A percentile compares a stretch with the other conserved stretches of the same genome.
These are phyloP conservation scores for Starmera stellimalicola DNA, from an alignment of 1,139 yeast species.

Conservation along the genomic window DNA sequence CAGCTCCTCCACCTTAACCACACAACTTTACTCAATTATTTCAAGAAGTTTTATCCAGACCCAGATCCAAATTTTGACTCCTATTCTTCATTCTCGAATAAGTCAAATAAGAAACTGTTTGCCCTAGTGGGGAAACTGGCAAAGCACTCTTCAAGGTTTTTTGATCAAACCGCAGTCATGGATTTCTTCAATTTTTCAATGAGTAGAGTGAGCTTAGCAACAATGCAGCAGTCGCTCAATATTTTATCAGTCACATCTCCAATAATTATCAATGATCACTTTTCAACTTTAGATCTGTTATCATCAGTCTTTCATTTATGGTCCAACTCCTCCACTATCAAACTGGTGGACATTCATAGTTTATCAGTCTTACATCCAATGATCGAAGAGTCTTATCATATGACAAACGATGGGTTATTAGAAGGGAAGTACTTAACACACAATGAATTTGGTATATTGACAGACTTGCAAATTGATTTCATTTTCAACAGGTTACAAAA, in stretches of 20 bases:
- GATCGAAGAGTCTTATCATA: conserved; percentile 20
- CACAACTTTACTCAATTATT: conserved; percentile 35
- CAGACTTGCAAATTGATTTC: conserved; percentile 44
- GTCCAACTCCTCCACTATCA: conserved; percentile 46
- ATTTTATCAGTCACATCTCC: conserved; percentile 51
- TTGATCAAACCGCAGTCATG: conserved; percentile 23
- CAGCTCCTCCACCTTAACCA: conserved; percentile 37
- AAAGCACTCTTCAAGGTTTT: conserved; percentile 29
- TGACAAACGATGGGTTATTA: conserved; percentile 16
- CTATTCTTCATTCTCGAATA: conserved; percentile 20
- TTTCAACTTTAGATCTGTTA: conserved; percentile 33
- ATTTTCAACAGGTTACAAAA: conserved; percentile 41
- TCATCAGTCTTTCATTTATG: conserved; percentile 70
- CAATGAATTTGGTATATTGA: conserved; percentile 53
- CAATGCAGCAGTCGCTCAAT: conserved; percentile 49
- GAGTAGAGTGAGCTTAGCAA: conserved; percentile 42
- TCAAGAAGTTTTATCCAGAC: conserved; percentile 38
- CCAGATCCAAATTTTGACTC: conserved; percentile 32
- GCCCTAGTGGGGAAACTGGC: conserved; percentile 29
- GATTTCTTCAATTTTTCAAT: conserved; percentile 25
- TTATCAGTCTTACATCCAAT: conserved; percentile 59
- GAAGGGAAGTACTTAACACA: conserved; percentile 24
- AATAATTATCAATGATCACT: conserved; percentile 17
- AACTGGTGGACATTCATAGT: conserved; percentile 57
- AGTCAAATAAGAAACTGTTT: conserved; percentile 26